Evolutionary conservation across 2,329 filamentous ascomycete genomes (phyloP), one percentile per base, ranked within the genome.

Genomic region (Colletotrichum scovillei): DNA sequence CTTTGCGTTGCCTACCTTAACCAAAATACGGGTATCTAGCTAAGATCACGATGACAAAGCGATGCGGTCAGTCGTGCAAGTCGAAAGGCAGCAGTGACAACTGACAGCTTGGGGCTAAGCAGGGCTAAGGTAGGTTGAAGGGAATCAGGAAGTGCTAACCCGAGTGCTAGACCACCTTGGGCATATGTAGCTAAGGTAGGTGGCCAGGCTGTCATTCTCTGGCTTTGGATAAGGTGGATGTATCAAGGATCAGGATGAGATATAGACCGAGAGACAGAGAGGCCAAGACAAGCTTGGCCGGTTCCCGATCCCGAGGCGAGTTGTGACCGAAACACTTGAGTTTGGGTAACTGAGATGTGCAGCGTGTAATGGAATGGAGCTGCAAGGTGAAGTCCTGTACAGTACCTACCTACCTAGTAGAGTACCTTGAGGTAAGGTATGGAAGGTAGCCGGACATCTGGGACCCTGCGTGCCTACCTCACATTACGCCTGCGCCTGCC

Each of bases 381-480:
- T 42, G 16, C 38, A 42, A 19, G 38, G 38, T 19, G 16, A 42
- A 42, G 38, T 42, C 35, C 14, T 42, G 35, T 38, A 32, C 30
- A 32, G 30, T 32, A 26, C 22, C 22, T 22, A 22, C 22, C 22
- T 24, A 9, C 30, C 30, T 9, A 30, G 26, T 30, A 30, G 8
- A 8, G 28, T 30, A 30, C 28, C 28, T 30, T 30, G 7, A 30
- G 32, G 38, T 42, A 19, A 42, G n/a, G 62, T 26, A 53, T 11
- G 55, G 42, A 22, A 49, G 42, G 49, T 56, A 49, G 56, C 59
- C 52, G 60, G 60, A 52, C 60, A 26, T 22, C 55, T 66, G 62
- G 62, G 67, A 69, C 53, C 35, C 67, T 65, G 60, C 52, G 8
- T 19, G 28, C 24, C 22, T 38, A 4, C 38, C 32, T 35, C 12